A percentile compares a stretch with the other conserved stretches of the same genome.
Conservation (phyloP, 257 asterid genomes). For the Solanum raphanifolium region DNA sequence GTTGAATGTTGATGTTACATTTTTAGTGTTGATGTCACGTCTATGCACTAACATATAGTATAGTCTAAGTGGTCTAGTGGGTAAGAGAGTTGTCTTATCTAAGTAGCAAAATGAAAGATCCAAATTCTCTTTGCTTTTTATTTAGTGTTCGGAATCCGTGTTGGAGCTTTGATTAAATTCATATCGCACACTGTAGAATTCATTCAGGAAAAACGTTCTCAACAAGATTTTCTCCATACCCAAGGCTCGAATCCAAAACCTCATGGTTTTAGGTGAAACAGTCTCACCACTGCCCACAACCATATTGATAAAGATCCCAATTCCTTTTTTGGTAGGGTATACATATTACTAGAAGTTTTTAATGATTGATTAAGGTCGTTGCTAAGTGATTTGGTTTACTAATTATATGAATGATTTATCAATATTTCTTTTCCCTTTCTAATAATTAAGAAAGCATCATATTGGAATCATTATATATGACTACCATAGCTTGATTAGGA, state of each 20-base stretch:
- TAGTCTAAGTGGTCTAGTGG: neutral
- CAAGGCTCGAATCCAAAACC: fast-evolving
- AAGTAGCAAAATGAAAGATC: neutral
- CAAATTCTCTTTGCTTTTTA: neutral
- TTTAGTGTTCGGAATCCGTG: neutral
- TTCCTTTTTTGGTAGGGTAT: neutral
- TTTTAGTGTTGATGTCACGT: neutral
- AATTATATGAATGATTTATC: neutral
- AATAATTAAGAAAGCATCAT: neutral
- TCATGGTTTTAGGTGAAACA: neutral
- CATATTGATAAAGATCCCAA: neutral
- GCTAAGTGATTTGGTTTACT: neutral
- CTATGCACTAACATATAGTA: neutral
- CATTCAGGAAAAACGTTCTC: fast-evolving
- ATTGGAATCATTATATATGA: neutral
- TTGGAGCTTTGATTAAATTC: too few relatives aligned
- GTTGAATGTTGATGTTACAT: neutral
- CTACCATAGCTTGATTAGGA: neutral
- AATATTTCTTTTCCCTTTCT: neutral
- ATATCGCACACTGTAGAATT: too few relatives aligned
- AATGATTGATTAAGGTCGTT: neutral
- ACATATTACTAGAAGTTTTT: neutral
- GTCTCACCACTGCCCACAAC: neutral
- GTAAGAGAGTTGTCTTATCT: neutral
- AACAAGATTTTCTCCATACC: too few relatives aligned